Conservation (phyloP, 441 rosid species). For the Aquilaria agallochum region DNA sequence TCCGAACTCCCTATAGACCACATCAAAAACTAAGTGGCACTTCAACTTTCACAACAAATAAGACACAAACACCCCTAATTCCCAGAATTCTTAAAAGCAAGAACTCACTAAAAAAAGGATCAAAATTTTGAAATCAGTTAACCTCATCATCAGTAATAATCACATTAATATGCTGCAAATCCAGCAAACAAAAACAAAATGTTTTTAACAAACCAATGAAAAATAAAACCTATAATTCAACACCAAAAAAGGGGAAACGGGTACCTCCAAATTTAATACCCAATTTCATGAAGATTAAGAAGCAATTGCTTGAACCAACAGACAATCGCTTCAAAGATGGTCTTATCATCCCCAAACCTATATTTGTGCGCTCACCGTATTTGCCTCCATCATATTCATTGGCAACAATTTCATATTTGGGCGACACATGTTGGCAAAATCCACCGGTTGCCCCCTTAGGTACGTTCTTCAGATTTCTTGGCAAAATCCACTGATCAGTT, state of each 20-base stretch:
- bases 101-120: background rate
- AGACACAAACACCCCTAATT: background rate
- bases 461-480: too few species aligned
- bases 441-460: too few species aligned
- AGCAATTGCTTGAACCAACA: too few species aligned
- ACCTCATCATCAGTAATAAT: conserved; percentile 91
- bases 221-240: background rate
- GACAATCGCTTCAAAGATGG: too few species aligned
- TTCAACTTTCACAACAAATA: background rate
- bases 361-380: too few species aligned
- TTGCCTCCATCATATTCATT: too few species aligned
- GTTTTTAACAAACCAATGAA: background rate
- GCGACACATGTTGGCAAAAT: too few species aligned
- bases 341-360: too few species aligned
- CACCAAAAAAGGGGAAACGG: background rate
- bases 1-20: background rate
- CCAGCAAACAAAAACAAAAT: conserved; percentile 4
- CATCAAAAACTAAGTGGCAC: background rate
- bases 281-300: too few species aligned
- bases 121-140: conserved; percentile 10
- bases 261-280: conserved; percentile 83
- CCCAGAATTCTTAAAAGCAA: too few species aligned
- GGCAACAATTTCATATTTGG: too few species aligned
- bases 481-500: too few species aligned
- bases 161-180: conserved; percentile 79